Percentiles rank a stretch among this genome's conserved stretches.
phyloP scores from a whole-genome alignment of 306 rosid species.

The Glycine tomentella region DNA sequence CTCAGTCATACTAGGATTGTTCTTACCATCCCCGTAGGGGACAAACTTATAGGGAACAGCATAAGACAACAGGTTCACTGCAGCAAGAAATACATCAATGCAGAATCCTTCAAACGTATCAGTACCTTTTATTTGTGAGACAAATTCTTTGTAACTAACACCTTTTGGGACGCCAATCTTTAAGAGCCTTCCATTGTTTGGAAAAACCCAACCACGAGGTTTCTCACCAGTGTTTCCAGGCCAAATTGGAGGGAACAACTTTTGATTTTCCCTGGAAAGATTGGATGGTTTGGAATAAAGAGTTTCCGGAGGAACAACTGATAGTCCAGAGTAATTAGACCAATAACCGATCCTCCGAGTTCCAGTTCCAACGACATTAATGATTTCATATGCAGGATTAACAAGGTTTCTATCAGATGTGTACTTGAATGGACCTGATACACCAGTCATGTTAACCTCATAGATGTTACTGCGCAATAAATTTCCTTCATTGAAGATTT shows the following conservation, averaged over 20 bases:
- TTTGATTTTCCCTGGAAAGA: slow-evolving; percentile 55
- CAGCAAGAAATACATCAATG: slow-evolving; percentile 88
- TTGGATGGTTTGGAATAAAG: slow-evolving; percentile 65
- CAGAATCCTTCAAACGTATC: slow-evolving; percentile 83
- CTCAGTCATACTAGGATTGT: slow-evolving; percentile 67
- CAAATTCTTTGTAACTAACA: slow-evolving; percentile 71
- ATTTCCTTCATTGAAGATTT: slow-evolving; percentile 72
- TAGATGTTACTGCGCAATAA: slow-evolving; percentile 61
- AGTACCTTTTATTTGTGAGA: slow-evolving; percentile 57
- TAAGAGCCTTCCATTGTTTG: slow-evolving; percentile 81
- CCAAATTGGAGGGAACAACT: slow-evolving; percentile 68
- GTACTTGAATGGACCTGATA: slow-evolving; percentile 72
- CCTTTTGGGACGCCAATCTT: slow-evolving; percentile 78
- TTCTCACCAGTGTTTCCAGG: slow-evolving; percentile 72
- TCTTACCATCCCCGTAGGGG: slow-evolving; percentile 70
- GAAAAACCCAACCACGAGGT: slow-evolving; percentile 99
- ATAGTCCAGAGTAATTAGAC: slow-evolving; percentile 87
- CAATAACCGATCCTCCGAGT: slow-evolving; percentile 83
- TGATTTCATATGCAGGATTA: slow-evolving; percentile 77
- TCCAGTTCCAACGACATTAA: slow-evolving; percentile 82
- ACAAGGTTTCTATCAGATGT: slow-evolving; percentile 64
- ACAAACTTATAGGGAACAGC: slow-evolving; percentile 78
- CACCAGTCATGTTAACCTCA: slow-evolving; percentile 73
- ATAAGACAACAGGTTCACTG: slow-evolving; percentile 79
- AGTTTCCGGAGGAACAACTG: slow-evolving; percentile 67